Conservation (phyloP, 371 early-diverging fungal genomes). For the Rhizopus sp. region DNA sequence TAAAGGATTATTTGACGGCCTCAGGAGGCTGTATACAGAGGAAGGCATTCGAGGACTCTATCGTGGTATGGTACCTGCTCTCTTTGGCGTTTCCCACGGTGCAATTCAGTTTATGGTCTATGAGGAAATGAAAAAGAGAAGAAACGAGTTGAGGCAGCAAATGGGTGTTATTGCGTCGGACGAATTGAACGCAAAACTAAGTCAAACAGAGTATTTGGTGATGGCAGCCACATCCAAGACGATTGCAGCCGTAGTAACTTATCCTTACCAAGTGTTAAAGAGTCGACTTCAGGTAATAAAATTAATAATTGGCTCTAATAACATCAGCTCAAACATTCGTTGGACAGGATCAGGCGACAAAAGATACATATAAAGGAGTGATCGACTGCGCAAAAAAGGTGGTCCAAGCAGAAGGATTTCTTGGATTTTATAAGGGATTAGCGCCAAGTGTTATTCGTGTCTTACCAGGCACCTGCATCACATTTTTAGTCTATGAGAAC, state of each 20-base stretch:
- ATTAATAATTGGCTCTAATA: too few relatives aligned
- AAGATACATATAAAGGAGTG: slow-evolving; percentile 64
- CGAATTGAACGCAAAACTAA: slow-evolving; percentile 47
- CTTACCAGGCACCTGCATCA: slow-evolving; percentile 93
- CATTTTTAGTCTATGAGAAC: slow-evolving; percentile 94
- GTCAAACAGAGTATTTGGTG: slow-evolving; percentile 74
- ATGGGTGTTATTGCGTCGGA: slow-evolving; percentile 27
- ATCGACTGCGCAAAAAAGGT: slow-evolving; percentile 76
- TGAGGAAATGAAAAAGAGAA: slow-evolving; percentile 88
- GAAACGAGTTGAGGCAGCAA: slow-evolving; percentile 42
- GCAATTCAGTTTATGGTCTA: slow-evolving; percentile 97
- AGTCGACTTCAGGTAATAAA: slow-evolving; percentile 84
- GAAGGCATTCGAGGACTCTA: slow-evolving; percentile 90
- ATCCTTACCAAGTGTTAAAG: slow-evolving; percentile 94
- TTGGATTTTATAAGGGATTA: slow-evolving; percentile 95
- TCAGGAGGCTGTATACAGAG: slow-evolving; percentile 58
- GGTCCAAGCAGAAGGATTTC: slow-evolving; percentile 70
- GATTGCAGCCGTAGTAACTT: slow-evolving; percentile 85
- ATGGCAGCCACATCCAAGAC: slow-evolving; percentile 91
- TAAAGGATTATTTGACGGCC: slow-evolving; percentile 72
- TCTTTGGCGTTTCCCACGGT: slow-evolving; percentile 93
- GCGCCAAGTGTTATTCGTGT: slow-evolving; percentile 89
- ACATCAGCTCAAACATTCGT: too few relatives aligned
- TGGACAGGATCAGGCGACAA: slow-evolving; percentile 37
- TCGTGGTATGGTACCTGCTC: slow-evolving; percentile 84